A percentile compares a stretch with the other conserved stretches of the same genome.
Evolutionary conservation across 208 protist genomes (phyloP).

Genomic region (Leishmania braziliensis): DNA sequence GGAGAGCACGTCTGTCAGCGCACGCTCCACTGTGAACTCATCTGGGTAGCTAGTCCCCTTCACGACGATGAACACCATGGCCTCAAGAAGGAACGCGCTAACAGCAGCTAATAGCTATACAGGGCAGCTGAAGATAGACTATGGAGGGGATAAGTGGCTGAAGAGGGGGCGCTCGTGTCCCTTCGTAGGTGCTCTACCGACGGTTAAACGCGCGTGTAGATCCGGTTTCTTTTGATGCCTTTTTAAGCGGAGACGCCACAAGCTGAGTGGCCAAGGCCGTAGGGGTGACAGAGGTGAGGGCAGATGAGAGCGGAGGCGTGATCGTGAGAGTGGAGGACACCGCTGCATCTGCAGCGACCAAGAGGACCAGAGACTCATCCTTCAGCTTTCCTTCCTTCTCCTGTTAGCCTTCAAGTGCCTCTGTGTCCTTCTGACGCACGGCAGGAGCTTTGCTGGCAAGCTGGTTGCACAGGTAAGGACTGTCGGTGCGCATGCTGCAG

Average conservation of each 20-base stretch:
- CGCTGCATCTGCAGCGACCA: not conserved
- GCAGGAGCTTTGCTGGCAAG: not conserved
- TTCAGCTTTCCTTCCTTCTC: not conserved
- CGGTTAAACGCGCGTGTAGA: not conserved
- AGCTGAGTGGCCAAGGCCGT: not conserved
- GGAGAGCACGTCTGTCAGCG: constrained; percentile 28
- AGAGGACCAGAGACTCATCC: not conserved
- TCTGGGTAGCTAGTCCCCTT: constrained; percentile 85
- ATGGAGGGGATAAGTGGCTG: not conserved
- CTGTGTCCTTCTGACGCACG: not conserved
- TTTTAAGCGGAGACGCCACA: not conserved
- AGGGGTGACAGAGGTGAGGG: not conserved
- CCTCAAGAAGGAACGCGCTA: too few relatives aligned
- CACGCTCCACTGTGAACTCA: constrained; percentile 67
- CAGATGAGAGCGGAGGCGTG: not conserved
- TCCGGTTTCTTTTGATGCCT: not conserved
- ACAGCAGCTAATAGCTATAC: not conserved
- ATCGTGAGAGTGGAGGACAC: not conserved
- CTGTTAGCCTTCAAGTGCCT: not conserved
- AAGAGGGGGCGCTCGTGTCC: not conserved
- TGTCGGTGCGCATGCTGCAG: not conserved
- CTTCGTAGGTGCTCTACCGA: not conserved
- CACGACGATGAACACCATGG: constrained; percentile 78
- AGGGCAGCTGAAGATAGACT: not conserved
- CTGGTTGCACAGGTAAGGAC: not conserved